Percentiles rank a stretch among this genome's conserved stretches.
These are phyloP conservation scores for Grifola frondosa DNA, from an alignment of 1,284 basidiomycete genomes.

Conservation along the genomic window DNA sequence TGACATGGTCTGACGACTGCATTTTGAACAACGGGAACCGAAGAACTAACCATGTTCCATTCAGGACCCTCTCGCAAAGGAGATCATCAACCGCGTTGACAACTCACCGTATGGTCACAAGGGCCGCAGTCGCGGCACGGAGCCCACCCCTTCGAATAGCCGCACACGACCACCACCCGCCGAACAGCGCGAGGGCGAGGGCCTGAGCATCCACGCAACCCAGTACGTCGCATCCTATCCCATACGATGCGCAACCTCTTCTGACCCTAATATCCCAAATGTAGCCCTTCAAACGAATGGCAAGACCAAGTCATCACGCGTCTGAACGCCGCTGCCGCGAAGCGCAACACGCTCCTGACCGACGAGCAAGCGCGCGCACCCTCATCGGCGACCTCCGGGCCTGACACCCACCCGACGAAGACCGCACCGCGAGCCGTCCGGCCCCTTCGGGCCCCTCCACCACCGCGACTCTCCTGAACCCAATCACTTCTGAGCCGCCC, in stretches of 20 bases:
- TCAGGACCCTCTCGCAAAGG: conserved; percentile 69
- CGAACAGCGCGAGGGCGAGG: conserved; percentile 31
- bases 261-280: conserved; percentile 6
- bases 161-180: conserved; percentile 22
- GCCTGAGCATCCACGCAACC: conserved; percentile 47
- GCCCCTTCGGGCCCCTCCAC: conserved; percentile 13
- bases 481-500: conserved; percentile 4
- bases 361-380: conserved; percentile 16
- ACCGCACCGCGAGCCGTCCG: conserved; percentile 3
- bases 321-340: conserved; percentile 26
- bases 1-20: neutral
- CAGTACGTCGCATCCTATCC: conserved; percentile 46
- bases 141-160: conserved; percentile 23
- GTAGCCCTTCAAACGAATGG: conserved; percentile 78
- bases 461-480: too few species aligned
- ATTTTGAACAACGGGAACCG: too few species aligned
- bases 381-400: neutral
- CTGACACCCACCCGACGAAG: conserved; percentile 17
- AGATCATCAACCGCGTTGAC: conserved; percentile 76
- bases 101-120: conserved; percentile 73
- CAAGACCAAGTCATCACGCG: conserved; percentile 59
- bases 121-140: conserved; percentile 47
- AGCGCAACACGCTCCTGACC: conserved; percentile 26
- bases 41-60: too few species aligned
- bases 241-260: neutral